Conservation (phyloP, 139 green algal species). For the Closterium sp. region DNA sequence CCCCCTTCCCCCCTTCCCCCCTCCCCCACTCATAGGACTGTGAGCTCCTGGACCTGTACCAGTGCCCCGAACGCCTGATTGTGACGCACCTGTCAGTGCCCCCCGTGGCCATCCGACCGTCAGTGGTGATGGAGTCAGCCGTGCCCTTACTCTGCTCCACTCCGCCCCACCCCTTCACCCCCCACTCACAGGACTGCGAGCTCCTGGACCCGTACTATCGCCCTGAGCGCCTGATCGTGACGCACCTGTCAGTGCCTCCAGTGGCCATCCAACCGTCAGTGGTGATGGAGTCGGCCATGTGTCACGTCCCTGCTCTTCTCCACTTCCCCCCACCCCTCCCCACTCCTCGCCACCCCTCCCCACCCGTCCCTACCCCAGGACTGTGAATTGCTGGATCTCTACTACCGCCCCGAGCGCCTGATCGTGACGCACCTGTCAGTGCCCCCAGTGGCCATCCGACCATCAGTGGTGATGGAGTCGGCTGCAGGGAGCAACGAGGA, state of each 20-base stretch:
- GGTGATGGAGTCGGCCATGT: conserved; percentile 82
- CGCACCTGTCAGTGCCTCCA: conserved; percentile 84
- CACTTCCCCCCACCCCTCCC: background rate
- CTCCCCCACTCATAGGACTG: conserved; percentile 65
- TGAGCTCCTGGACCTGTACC: conserved; percentile 31
- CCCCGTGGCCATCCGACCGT: background rate
- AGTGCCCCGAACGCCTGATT: background rate
- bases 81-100: background rate
- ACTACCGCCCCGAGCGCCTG: conserved; percentile 78
- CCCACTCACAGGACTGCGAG: conserved; percentile 66
- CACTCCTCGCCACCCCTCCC: background rate
- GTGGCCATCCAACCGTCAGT: conserved; percentile 94
- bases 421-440: conserved; percentile 83
- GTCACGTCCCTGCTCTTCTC: background rate
- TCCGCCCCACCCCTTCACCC: background rate
- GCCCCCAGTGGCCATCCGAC: conserved; percentile 92
- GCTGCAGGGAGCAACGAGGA: conserved; percentile 85
- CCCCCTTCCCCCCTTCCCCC: background rate
- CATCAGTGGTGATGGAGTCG: conserved; percentile 93
- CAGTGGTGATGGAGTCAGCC: background rate
- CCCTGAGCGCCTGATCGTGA: conserved; percentile 26
- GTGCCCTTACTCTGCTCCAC: background rate
- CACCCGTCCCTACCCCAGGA: conserved; percentile 30
- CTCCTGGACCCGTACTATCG: conserved; percentile 37
- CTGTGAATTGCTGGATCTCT: conserved; percentile 67